These are phyloP conservation scores for Exophiala sp. DNA, from an alignment of 2,329 filamentous ascomycete species.

Conservation along the genomic window DNA sequence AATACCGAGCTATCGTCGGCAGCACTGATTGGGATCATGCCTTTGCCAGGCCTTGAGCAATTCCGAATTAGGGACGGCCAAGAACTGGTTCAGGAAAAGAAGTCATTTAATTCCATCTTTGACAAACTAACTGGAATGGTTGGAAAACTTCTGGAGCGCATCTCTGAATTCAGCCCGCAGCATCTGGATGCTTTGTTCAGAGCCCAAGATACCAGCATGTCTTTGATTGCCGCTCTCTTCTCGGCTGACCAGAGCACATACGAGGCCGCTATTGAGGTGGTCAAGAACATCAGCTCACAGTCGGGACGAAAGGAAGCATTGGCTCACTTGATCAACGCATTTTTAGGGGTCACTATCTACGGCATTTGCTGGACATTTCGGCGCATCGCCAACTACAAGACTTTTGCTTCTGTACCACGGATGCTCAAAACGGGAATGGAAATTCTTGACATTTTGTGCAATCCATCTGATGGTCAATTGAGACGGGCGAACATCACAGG, in stretches of 20 bases:
- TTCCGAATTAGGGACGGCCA: slow-evolving; percentile 52
- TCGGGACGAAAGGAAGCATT: slow-evolving; percentile 59
- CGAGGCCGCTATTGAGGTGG: slow-evolving; percentile 73
- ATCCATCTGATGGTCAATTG: slow-evolving; percentile 61
- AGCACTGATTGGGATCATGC: slow-evolving; percentile 67
- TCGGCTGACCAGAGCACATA: slow-evolving; percentile 76
- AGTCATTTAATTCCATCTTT: slow-evolving; percentile 75
- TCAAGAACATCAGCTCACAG: slow-evolving; percentile 77
- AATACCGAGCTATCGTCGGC: slow-evolving; percentile 70
- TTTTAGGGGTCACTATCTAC: slow-evolving; percentile 55
- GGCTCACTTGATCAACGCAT: slow-evolving; percentile 56
- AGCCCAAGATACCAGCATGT: slow-evolving; percentile 64
- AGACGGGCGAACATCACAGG: slow-evolving; percentile 54
- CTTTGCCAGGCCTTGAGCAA: slow-evolving; percentile 71
- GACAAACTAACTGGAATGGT: slow-evolving; percentile 60
- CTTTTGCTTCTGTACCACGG: slow-evolving; percentile 58
- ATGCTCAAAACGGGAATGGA: slow-evolving; percentile 61
- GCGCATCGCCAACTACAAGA: slow-evolving; percentile 53
- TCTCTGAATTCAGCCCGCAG: slow-evolving; percentile 70
- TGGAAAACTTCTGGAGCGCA: slow-evolving; percentile 69
- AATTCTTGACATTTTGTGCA: slow-evolving; percentile 61
- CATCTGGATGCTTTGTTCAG: slow-evolving; percentile 69
- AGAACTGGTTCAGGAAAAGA: slow-evolving; percentile 50
- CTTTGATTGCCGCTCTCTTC: slow-evolving; percentile 74
- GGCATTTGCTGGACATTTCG: slow-evolving; percentile 56